Base-by-base conservation (phyloP, 352 stramenopile species). In the Phytophthora sojae region DNA sequence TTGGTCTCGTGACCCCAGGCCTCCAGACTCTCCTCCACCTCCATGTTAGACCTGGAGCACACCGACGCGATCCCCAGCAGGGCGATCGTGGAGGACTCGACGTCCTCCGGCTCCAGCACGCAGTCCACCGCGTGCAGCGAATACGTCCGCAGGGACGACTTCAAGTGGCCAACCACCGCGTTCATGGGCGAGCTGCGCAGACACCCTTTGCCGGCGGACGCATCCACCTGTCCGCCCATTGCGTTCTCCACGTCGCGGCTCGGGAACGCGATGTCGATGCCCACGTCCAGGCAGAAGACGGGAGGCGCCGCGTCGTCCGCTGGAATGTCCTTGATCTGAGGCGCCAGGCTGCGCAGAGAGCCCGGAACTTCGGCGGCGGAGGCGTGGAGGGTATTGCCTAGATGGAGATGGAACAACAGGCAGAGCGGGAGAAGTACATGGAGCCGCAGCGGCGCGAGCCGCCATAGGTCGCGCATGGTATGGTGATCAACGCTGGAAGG, bases 121-220 rank as follows among this genome's bases (percentile, higher is more conserved):
- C 80, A 88, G 61, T 88, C 80, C 23, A 85, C 64, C 1, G 77
- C 69, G 19, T 79, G 81, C 17, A 86, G 44, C 23, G 81, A 82
- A 25, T 82, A 75, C 9, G 62, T 61, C 39, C 59, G 62, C 66
- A 86, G 71, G 8, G 75, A 68, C 17, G 47, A n/a, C 29, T 76
- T 81, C 45, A 89, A 62, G 54, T 82, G 66, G 2, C 59, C 52
- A 39, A 75, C 52, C 23, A 82, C 66, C 3, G 74, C 74, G 35
- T 65, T 75, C 74, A 89, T 82, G 19, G 72, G 67, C 23, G 71
- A 73, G 19, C 57, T 80, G 23, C 77, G 75, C 26, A 89, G 54
- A 64, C 81, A 87, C 26, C 65, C 74, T 29, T 56, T 67, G 1
- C 64, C 73, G 2, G 65, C 66, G 0, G 50, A 57, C 2, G 65